Percentiles rank a stretch among this genome's conserved stretches.
phyloP scores from a whole-genome alignment of 2,329 filamentous ascomycete genomes.

The Thelonectria rubi region DNA sequence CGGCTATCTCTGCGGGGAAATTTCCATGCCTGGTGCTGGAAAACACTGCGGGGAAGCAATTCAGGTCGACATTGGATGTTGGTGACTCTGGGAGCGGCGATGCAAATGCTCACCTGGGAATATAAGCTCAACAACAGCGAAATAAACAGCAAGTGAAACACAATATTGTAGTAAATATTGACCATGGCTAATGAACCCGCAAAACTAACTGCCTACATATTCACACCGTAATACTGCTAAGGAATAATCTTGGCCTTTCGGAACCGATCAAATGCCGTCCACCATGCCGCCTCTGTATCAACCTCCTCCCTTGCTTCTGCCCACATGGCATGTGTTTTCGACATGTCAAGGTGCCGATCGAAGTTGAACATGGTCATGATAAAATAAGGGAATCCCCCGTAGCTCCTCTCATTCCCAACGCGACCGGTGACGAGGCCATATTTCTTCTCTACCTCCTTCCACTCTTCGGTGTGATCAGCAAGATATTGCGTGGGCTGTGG shows the following conservation, averaged over 20 bases:
- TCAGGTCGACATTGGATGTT: not conserved
- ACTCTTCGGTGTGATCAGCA: constrained; percentile 44
- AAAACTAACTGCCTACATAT: not conserved
- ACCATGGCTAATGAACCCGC: not conserved
- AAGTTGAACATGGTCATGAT: constrained; percentile 49
- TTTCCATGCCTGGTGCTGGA: not conserved
- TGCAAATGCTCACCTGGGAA: not conserved
- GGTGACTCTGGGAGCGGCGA: not conserved
- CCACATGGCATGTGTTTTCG: constrained; percentile 45
- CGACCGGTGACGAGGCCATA: constrained; percentile 45
- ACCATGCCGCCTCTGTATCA: constrained; percentile 44
- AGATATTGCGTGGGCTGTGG: constrained; percentile 46
- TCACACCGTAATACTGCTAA: constrained; percentile 17
- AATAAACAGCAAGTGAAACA: too few relatives aligned
- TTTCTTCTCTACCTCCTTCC: constrained; percentile 46
- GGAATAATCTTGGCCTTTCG: constrained; percentile 46
- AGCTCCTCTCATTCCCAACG: constrained; percentile 45
- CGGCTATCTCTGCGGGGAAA: not conserved
- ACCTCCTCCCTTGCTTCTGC: constrained; percentile 43
- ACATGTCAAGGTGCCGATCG: constrained; percentile 47
- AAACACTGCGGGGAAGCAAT: not conserved
- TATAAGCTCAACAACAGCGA: too few relatives aligned
- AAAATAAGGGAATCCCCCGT: constrained; percentile 44
- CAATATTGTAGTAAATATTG: too few relatives aligned
- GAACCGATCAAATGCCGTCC: constrained; percentile 47